These are phyloP conservation scores for Xerocomus tenax DNA, from an alignment of 1,284 basidiomycete species.

Conservation along the genomic window DNA sequence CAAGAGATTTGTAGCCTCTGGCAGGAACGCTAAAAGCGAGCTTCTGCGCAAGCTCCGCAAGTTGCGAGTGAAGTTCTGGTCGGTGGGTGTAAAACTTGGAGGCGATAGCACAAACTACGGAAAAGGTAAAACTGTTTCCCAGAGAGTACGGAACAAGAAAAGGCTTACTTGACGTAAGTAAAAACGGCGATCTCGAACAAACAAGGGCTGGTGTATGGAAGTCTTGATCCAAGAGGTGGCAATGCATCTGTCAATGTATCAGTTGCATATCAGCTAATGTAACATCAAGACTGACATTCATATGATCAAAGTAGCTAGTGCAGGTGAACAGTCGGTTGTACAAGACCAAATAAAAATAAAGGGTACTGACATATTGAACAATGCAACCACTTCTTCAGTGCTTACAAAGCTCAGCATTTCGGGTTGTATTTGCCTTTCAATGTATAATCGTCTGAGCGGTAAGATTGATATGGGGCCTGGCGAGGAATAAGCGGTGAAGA, in stretches of 20 bases:
- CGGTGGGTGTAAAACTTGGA: conserved; percentile 82
- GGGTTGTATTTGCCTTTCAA: conserved; percentile 82
- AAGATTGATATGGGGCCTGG: conserved; percentile 76
- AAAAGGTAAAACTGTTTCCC: conserved; percentile 6
- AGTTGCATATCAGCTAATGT: neutral
- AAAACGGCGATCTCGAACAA: conserved; percentile 84
- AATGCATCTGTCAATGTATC: conserved; percentile 49
- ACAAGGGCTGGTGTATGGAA: conserved; percentile 91
- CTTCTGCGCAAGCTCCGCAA: conserved; percentile 80
- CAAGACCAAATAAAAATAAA: conserved; percentile 10
- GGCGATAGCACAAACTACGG: conserved; percentile 82
- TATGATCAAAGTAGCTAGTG: conserved; percentile 64
- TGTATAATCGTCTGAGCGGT: conserved; percentile 76
- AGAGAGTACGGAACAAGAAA: neutral
- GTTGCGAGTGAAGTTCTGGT: conserved; percentile 73
- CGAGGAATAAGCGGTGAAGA: conserved; percentile 8
- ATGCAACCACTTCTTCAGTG: conserved; percentile 76
- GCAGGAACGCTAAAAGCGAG: conserved; percentile 86
- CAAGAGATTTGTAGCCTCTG: conserved; percentile 87
- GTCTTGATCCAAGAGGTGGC: conserved; percentile 66
- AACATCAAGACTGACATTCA: conserved; percentile 49
- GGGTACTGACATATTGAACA: conserved; percentile 80
- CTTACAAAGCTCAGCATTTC: conserved; percentile 82
- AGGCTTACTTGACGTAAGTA: conserved; percentile 80
- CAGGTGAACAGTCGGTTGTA: conserved; percentile 10